Conservation (phyloP, 2,329 filamentous ascomycete genomes). For the Alternaria panax region DNA sequence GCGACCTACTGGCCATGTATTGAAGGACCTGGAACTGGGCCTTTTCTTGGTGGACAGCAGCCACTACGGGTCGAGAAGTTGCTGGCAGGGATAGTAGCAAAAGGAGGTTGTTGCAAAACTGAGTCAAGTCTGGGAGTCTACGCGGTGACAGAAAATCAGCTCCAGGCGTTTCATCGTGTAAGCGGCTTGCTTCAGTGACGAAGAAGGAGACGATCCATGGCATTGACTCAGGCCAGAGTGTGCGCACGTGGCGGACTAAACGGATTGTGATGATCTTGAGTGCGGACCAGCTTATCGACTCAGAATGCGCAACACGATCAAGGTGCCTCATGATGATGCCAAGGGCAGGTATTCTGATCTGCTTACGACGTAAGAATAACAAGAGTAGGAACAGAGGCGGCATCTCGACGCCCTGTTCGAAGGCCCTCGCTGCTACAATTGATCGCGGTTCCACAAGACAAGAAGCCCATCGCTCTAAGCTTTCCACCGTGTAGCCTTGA, state of each 20-base stretch:
- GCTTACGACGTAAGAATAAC: constrained; percentile 42
- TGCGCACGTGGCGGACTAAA: constrained; percentile 42
- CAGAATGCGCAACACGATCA: constrained; percentile 18
- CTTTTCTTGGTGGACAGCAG: constrained; percentile 59
- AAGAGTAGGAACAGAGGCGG: constrained; percentile 44
- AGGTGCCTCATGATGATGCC: constrained; percentile 36
- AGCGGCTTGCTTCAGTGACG: constrained; percentile 29
- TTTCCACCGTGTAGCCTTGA: constrained; percentile 23
- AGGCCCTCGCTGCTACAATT: constrained; percentile 26
- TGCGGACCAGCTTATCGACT: constrained; percentile 29
- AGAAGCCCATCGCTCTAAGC: constrained; percentile 35
- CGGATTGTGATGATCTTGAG: constrained; percentile 37
- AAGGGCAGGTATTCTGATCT: constrained; percentile 31
- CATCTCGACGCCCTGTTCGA: constrained; percentile 16
- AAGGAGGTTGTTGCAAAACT: constrained; percentile 60
- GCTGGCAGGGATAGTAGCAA: constrained; percentile 58
- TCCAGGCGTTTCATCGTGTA: constrained; percentile 13
- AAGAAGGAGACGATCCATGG: constrained; percentile 43
- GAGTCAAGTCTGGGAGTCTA: constrained; percentile 38
- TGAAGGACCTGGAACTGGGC: constrained; percentile 65
- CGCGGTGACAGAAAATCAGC: constrained; percentile 3
- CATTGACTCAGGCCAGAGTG: constrained; percentile 40
- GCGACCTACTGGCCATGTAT: constrained; percentile 63
- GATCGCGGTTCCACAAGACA: constrained; percentile 30
- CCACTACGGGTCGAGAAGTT: constrained; percentile 58